Evolutionary conservation across 2,329 filamentous ascomycete genomes (phyloP), one percentile per base, ranked within the genome.

Genomic region (Diplocarpon rosae): DNA sequence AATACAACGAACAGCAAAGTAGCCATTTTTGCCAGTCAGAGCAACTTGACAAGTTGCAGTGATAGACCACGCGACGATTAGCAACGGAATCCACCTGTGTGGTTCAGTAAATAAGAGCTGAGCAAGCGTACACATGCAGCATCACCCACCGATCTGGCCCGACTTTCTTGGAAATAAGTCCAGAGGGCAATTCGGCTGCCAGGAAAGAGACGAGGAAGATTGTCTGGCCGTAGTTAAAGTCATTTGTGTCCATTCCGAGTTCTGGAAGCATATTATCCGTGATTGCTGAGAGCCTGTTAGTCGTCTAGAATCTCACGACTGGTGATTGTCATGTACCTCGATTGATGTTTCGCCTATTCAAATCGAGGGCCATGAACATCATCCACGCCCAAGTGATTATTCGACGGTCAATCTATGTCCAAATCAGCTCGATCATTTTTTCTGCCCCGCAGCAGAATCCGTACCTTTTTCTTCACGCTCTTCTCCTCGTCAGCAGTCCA

Each of bases 141-240:
- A 24, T 24, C 14, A 12, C 43, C 13, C 32, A 45, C 43, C 37
- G 62, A 50, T 72, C 69, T 1, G 69, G 67, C 0, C 69, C 69
- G n/a, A 72, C 45, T 51, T 69, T 70, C 58, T 80, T 80, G 37
- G 67, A 70, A 14, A 80, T 55, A 4, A 80, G 65, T 52, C 79
- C 75, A 0, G 75, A 79, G 0, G 76, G 77, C 1, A 81, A 62
- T 52, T 80, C 76, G 0, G 76, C 73, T 3, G 67, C 59, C 1
- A 79, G 59, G 49, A 78, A 78, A 2, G 42, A 42, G n/a, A 45
- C 17, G 7, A 45, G 35, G 28, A 45, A 48, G 16, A 48, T 40
- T 1, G 42, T 74, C 11, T 49, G 41, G 11, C 73, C 74, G 15
- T 69, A 59, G 53, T 75, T 76, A 43, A 63, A 65, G 39, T 66